phyloP scores from a whole-genome alignment of 2,329 filamentous ascomycete species.

The Fonsecaea nubica region DNA sequence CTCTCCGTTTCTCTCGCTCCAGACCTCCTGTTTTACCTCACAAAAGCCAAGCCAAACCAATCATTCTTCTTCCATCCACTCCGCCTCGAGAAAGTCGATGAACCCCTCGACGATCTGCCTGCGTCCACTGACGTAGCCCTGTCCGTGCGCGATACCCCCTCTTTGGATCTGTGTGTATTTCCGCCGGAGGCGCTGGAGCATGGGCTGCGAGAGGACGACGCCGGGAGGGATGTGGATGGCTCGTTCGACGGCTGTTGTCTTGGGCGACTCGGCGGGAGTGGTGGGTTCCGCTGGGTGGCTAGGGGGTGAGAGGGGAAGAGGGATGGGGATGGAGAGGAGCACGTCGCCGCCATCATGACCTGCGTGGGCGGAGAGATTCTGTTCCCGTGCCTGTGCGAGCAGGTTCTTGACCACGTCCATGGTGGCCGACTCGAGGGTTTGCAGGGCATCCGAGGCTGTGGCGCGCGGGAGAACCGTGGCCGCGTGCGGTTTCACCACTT shows the following conservation, averaged over 20 bases:
- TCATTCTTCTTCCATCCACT: slow-evolving; percentile 42
- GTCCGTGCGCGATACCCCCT: slow-evolving; percentile 44
- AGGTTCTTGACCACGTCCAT: slow-evolving; percentile 37
- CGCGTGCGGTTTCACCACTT: slow-evolving; percentile 49
- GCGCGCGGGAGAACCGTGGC: slow-evolving; percentile 51
- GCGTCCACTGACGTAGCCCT: slow-evolving; percentile 44
- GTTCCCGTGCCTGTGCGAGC: slow-evolving; percentile 27
- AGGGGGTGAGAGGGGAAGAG: no score
- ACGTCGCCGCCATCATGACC: slow-evolving; percentile 31
- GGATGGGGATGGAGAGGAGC: slow-evolving; percentile 26
- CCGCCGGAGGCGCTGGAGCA: slow-evolving; percentile 52
- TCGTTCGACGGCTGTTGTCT: slow-evolving; percentile 6
- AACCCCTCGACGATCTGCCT: slow-evolving; percentile 52
- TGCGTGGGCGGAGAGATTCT: slow-evolving; percentile 8
- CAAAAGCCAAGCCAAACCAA: neutral
- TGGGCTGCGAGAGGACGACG: slow-evolving; percentile 48
- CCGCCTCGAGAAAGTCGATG: slow-evolving; percentile 54
- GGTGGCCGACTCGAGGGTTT: slow-evolving; percentile 48
- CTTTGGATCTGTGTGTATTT: slow-evolving; percentile 57
- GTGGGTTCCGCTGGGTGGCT: neutral
- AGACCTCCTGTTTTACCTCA: neutral
- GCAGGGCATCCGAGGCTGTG: slow-evolving; percentile 51
- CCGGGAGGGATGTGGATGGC: slow-evolving; percentile 34
- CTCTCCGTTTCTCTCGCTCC: neutral
- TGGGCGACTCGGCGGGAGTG: neutral